Base-by-base conservation (phyloP, 768 basidiomycete species). In the Boletus bicolor region DNA sequence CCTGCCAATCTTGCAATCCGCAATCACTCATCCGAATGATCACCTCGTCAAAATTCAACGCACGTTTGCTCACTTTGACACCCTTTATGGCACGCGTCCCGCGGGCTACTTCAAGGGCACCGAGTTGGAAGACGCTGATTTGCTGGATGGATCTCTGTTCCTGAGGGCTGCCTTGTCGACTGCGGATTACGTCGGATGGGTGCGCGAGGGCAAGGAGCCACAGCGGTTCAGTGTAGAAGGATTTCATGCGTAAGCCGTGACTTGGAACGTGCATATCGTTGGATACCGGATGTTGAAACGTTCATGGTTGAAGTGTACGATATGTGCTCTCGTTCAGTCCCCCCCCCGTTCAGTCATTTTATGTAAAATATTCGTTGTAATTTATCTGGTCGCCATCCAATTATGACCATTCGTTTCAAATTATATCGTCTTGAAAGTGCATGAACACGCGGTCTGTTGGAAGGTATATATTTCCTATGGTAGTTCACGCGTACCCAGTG, bases 1-100 rank as follows among this genome's bases (percentile, higher is more conserved):
- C 73, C 53, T 76, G 6, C 65, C 71, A 0, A 66, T 79, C 58
- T 61, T 79, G 41, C 72, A 79, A 50, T 68, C 69, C 4, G 63
- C 71, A 9, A 64, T 79, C 37, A 45, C 68, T 0, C 72, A 76
- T 53, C 74, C 75, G 0, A 47, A 56, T 5, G 74, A 75, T 10
- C 75, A 75, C 44, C 7, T 73, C 9, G 10, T 59, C 43, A 75
- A 75, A 50, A 59, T 69, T 17, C 72, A 75, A 35, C 72, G 72
- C 0, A 32, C 74, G 0, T 64, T 76, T 21, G 70, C 68, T 0
- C 75, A 75, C 55, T 75, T 64, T 49, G 54, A 68, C 32, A 54
- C 59, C 7, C 17, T 75, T 0, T 76, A 74, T 36, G 70, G 73
- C 3, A 56, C 21, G 2, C 64, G 64, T 9, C 56, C 57, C 0